Conservation (phyloP, 345 rosid species). For the Diplotaxis tenuifolia region DNA sequence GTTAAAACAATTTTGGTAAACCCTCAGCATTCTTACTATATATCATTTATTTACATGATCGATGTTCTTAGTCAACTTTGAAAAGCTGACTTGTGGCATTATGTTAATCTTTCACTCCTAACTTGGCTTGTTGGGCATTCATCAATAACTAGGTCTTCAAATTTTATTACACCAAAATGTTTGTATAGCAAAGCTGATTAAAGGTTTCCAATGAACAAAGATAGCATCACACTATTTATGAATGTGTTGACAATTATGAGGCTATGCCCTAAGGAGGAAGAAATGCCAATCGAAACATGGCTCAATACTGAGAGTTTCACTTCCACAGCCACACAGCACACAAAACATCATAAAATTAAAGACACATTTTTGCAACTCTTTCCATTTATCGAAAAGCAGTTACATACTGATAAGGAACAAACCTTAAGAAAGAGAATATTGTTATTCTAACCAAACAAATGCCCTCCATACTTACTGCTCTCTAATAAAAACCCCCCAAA, state of each 20-base stretch:
- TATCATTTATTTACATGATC: background rate
- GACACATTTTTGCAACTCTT: too few relatives aligned
- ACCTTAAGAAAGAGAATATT: too few relatives aligned
- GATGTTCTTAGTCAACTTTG: background rate
- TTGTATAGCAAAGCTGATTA: background rate
- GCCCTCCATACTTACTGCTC: too few relatives aligned
- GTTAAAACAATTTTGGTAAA: background rate
- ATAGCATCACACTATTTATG: background rate
- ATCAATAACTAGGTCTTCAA: background rate
- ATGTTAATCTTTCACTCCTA: background rate
- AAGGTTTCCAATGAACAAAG: background rate
- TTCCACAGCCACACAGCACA: too few relatives aligned
- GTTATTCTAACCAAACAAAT: too few relatives aligned
- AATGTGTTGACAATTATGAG: background rate
- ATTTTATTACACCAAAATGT: background rate
- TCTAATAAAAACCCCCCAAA: too few relatives aligned
- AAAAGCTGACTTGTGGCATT: background rate
- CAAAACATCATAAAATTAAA: too few relatives aligned
- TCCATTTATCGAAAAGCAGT: too few relatives aligned
- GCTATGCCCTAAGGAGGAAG: background rate
- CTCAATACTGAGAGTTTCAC: too few relatives aligned
- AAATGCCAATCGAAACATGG: background rate
- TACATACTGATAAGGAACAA: too few relatives aligned
- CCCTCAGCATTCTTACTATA: background rate
- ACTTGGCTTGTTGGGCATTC: background rate